Evolutionary conservation across 2,329 filamentous ascomycete genomes (phyloP), one percentile per base, ranked within the genome.

Genomic region (Lecanicillium sp.): DNA sequence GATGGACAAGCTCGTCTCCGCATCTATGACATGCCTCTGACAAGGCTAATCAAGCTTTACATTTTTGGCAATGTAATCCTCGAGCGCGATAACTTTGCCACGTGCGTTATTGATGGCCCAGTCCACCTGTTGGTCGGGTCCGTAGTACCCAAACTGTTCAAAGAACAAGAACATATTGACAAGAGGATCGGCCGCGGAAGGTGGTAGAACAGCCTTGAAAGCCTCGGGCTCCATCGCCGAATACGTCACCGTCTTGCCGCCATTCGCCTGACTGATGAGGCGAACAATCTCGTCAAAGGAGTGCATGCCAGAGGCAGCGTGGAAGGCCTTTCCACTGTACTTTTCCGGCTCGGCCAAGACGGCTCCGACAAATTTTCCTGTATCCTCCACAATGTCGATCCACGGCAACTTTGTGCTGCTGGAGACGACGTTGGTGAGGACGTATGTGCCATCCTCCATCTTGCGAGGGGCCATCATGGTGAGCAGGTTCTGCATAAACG

Each of bases 401-500:
- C 68, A 50, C 1, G 70, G 69, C 3, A 72, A 40, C 32, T 52
- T 46, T 1, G 58, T 52, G 12, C 53, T 50, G 22, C 43, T 50
- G 17, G 36, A 43, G 4, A 42, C 11, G 22, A 25, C 11, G 22
- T 25, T 25, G 6, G 47, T 32, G 17, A 59, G 42, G 2, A 43
- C 42, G 37, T 52, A 61, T 42, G 53, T 41, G n/a, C 53, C 52
- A 31, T 58, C 55, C 0, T 52, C 52, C 2, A 47, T 45, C 45
- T 57, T 57, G 13, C 47, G 43, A 7, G 22, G 22, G 11, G 22
- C 22, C 7, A 61, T 52, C 22, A 52, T 49, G 2, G 37, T 39
- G 2, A 54, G 43, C 12, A 61, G 39, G 43, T 77, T 77, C 42
- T 69, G 64, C 68, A 79, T 77, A 49, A 76, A 81, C 22, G 59